Percentiles rank a stretch among this genome's conserved stretches.
Conservation (phyloP, 2,329 filamentous ascomycete genomes). For the Pseudogymnoascus sp. region DNA sequence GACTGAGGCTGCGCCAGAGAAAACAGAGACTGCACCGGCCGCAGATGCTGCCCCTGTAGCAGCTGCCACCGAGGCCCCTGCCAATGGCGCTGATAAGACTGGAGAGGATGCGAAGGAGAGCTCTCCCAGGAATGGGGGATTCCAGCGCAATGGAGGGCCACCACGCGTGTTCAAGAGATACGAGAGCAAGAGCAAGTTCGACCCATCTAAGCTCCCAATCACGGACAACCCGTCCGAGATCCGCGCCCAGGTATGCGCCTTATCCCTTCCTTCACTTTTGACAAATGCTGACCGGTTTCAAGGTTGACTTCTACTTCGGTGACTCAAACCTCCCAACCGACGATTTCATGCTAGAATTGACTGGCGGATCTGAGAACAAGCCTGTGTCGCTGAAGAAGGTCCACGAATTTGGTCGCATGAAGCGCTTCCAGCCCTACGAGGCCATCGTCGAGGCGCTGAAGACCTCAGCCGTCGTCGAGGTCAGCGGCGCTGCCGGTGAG, state of each 20-base stretch:
- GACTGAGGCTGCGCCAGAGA: slow-evolving; percentile 12
- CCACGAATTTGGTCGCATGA: slow-evolving; percentile 91
- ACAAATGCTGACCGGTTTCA: slow-evolving; percentile 1
- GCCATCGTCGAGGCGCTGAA: slow-evolving; percentile 77
- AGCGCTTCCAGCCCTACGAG: slow-evolving; percentile 79
- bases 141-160: slow-evolving; percentile 11
- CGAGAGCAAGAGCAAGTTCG: slow-evolving; percentile 44
- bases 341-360: slow-evolving; percentile 73
- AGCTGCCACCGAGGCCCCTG: not conserved
- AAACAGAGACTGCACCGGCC: slow-evolving; percentile 8
- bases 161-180: slow-evolving; percentile 22
- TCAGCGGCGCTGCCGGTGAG: slow-evolving; percentile 64
- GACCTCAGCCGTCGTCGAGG: slow-evolving; percentile 62
- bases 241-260: slow-evolving; percentile 48
- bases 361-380: slow-evolving; percentile 72
- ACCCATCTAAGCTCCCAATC: slow-evolving; percentile 45
- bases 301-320: slow-evolving; percentile 96
- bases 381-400: slow-evolving; percentile 71
- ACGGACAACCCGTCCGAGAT: slow-evolving; percentile 57
- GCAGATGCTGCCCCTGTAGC: not conserved
- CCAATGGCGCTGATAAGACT: not conserved
- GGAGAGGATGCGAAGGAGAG: slow-evolving; percentile 15
- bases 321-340: slow-evolving; percentile 85
- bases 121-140: slow-evolving; percentile 7
- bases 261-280: slow-evolving; percentile 9